Evolutionary conservation across 176 grass and related monocot genomes (phyloP), one percentile per base, ranked within the genome.

Genomic region (Triticum timopheevii): DNA sequence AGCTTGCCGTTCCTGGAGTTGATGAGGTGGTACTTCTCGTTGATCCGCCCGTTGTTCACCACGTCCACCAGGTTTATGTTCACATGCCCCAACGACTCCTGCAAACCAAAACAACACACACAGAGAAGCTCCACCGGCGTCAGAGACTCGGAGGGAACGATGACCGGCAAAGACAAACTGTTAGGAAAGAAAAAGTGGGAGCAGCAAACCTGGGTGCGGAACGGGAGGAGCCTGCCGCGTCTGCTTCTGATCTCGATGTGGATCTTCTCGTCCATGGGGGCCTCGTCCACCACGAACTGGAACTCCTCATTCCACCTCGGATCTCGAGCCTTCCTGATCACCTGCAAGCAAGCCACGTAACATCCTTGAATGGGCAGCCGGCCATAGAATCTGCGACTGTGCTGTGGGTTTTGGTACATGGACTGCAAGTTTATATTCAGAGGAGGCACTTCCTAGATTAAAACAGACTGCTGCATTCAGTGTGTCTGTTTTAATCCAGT

Each of bases 271-370:
- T 90, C 71, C 42, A 84, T 69, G 1, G 97, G 94, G 9, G 80
- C 82, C 73, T 96, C 93, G 8, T 98, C 96, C 28, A 93, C 72
- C 63, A 95, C 84, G 67, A 98, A 98, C 73, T 96, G 96, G 64
- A 98, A 98, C 56, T 92, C 96, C 66, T 94, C 92, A 6, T 80
- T 91, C 96, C 97, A 99, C 90, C 92, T 94, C 25, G 97, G 94
- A 67, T 94, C 92, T n/a, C 97, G 91, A n/a, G 82, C 85, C 86
- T 91, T 98, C 90, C 89, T 94, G 40, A 98, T 85, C 28, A 90
- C 87, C 96, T 96, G 83, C 27, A 79, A 62, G 81, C 52, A 28
- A 77, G 81, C 80, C 33, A 75, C 40, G 3, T 45, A 45, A 45
- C 42, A 52, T 64, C n/a, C 13, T 2, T 77, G 79, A 65, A 12